Conservation (phyloP, 768 basidiomycete genomes). For the Trametes cinnabarina region DNA sequence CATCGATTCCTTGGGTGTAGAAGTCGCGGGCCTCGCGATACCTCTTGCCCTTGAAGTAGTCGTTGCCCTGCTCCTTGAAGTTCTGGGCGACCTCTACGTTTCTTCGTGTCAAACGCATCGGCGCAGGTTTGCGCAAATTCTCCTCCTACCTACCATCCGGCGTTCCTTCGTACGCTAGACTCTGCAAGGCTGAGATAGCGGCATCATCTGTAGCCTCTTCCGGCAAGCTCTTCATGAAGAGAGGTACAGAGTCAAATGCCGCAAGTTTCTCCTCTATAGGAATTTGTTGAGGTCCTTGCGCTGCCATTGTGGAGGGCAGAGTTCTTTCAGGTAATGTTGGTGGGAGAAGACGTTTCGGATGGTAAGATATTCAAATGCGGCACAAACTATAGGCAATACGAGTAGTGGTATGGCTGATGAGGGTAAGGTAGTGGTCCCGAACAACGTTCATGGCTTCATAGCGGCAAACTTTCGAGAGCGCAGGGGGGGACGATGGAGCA, state of each 20-base stretch:
- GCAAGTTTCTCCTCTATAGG: conserved; percentile 38
- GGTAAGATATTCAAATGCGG: no score
- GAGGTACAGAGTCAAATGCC: conserved; percentile 64
- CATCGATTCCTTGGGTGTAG: conserved; percentile 88
- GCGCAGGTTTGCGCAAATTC: background rate
- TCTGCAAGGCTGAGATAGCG: conserved; percentile 79
- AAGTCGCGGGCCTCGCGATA: conserved; percentile 86
- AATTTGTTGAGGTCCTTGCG: conserved; percentile 19
- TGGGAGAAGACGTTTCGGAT: no score
- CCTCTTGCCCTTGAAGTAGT: conserved; percentile 85
- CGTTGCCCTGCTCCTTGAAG: conserved; percentile 96
- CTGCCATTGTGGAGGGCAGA: no score
- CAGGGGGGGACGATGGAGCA: no score
- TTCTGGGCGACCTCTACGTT: conserved; percentile 78
- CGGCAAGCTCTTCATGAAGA: conserved; percentile 93
- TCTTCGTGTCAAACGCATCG: background rate
- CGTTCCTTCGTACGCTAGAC: conserved; percentile 83
- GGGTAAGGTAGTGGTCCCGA: no score
- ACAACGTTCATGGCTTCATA: no score
- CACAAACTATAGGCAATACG: no score
- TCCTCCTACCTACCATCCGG: conserved; percentile 76
- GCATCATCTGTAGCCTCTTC: conserved; percentile 60
- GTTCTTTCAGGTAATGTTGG: no score
- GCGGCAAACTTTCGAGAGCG: no score
- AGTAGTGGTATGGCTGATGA: no score